Evolutionary conservation across 805 yeast species (phyloP).

Genomic region (Cyberlindnera americana): DNA sequence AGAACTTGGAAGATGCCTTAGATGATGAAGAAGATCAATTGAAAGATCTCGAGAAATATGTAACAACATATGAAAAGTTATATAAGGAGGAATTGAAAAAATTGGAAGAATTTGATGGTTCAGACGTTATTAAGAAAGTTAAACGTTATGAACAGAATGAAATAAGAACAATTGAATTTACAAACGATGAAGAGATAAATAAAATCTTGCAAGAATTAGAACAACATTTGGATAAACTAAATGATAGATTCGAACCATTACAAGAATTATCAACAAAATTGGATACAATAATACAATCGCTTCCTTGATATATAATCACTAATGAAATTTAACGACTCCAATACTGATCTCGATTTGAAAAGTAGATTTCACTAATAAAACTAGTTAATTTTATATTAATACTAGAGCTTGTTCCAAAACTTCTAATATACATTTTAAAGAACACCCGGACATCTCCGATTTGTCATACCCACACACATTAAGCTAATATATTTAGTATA

Average conservation of each 20-base stretch:
- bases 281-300: slow-evolving; percentile 9
- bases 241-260: slow-evolving; percentile 12
- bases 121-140: slow-evolving; percentile 3
- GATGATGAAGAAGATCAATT: slow-evolving; percentile 11
- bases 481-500: no score
- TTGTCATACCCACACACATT: no score
- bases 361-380: no score
- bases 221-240: slow-evolving; percentile 13
- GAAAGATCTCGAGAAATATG: slow-evolving; percentile 11
- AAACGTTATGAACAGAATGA: slow-evolving; percentile 5
- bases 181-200: slow-evolving; percentile 9
- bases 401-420: no score
- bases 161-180: background rate
- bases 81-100: slow-evolving; percentile 15
- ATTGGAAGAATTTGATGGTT: slow-evolving; percentile 9
- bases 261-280: slow-evolving; percentile 11
- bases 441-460: background rate
- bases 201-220: slow-evolving; percentile 16
- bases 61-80: slow-evolving; percentile 12
- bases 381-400: no score
- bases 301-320: no score
- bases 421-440: no score
- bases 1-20: slow-evolving; percentile 13
- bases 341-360: no score
- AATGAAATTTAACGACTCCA: no score